These are phyloP conservation scores for Pythium brachiatum DNA, from an alignment of 352 stramenopile genomes.

Conservation along the genomic window DNA sequence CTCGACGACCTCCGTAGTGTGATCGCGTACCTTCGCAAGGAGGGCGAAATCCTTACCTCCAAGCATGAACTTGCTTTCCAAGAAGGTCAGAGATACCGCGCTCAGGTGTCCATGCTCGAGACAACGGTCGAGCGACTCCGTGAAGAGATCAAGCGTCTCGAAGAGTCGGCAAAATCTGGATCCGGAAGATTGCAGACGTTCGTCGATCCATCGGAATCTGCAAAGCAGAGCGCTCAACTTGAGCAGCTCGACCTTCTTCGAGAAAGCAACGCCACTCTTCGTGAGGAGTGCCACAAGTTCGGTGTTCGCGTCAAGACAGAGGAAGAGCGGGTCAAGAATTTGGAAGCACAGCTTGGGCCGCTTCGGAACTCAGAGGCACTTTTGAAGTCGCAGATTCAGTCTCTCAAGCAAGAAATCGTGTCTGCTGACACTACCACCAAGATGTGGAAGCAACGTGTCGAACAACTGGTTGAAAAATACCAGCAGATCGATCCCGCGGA, in stretches of 20 bases:
- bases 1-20: slow-evolving; percentile 72
- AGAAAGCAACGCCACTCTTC: slow-evolving; percentile 77
- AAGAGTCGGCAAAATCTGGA: slow-evolving; percentile 4
- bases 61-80: slow-evolving; percentile 72
- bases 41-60: slow-evolving; percentile 62
- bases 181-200: neutral
- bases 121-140: slow-evolving; percentile 57
- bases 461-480: slow-evolving; percentile 82
- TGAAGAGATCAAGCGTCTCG: slow-evolving; percentile 51
- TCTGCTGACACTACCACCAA: slow-evolving; percentile 63
- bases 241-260: slow-evolving; percentile 74
- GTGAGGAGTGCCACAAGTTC: slow-evolving; percentile 67
- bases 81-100: slow-evolving; percentile 57
- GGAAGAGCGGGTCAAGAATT: slow-evolving; percentile 39
- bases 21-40: slow-evolving; percentile 63
- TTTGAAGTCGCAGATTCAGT: slow-evolving; percentile 51
- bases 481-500: slow-evolving; percentile 75
- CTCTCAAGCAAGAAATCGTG: slow-evolving; percentile 60
- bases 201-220: slow-evolving; percentile 24
- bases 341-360: slow-evolving; percentile 55
- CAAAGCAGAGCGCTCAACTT: slow-evolving; percentile 61
- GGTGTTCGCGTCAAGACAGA: slow-evolving; percentile 50
- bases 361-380: slow-evolving; percentile 41
- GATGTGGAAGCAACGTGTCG: slow-evolving; percentile 76
- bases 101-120: slow-evolving; percentile 55